These are phyloP conservation scores for Ustilago sp. DNA, from an alignment of 1,284 basidiomycete genomes.

Conservation along the genomic window DNA sequence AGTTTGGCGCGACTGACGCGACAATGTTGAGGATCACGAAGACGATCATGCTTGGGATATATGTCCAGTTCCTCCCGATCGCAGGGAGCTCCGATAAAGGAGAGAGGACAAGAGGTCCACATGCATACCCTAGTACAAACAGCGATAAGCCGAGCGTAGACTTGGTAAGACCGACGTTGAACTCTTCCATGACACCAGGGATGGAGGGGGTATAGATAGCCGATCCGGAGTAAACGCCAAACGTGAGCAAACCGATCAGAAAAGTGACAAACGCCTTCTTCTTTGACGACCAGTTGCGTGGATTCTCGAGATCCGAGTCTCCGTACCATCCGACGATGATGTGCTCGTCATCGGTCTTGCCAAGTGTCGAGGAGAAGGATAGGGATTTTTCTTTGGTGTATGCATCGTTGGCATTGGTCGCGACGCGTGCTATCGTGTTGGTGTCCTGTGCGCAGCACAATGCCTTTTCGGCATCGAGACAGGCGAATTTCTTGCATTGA, in stretches of 20 bases:
- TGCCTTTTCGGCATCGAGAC: conserved; percentile 14
- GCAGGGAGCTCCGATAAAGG: conserved; percentile 73
- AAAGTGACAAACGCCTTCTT: conserved; percentile 49
- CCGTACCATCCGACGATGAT: conserved; percentile 71
- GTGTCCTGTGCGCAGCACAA: conserved; percentile 12
- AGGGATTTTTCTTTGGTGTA: neutral
- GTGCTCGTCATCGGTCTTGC: conserved; percentile 15
- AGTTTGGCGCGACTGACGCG: conserved; percentile 61
- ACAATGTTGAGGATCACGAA: conserved; percentile 47
- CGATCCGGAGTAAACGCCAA: conserved; percentile 53
- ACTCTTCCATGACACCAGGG: conserved; percentile 72
- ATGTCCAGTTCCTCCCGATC: conserved; percentile 71
- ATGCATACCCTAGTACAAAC: conserved; percentile 73
- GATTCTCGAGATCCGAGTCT: conserved; percentile 47
- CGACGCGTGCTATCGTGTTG: conserved; percentile 6
- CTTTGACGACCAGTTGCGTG: conserved; percentile 41
- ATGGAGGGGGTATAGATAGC: conserved; percentile 56
- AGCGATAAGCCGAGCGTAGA: conserved; percentile 80
- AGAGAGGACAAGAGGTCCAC: conserved; percentile 71
- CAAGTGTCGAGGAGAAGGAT: neutral
- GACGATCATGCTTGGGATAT: conserved; percentile 44
- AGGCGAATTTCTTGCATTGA: neutral
- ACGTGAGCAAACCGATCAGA: conserved; percentile 31
- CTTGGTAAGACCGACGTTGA: conserved; percentile 76
- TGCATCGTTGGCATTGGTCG: conserved; percentile 6